Base-by-base conservation (phyloP, 306 rosid species). In the Fragaria nilgerrensis region DNA sequence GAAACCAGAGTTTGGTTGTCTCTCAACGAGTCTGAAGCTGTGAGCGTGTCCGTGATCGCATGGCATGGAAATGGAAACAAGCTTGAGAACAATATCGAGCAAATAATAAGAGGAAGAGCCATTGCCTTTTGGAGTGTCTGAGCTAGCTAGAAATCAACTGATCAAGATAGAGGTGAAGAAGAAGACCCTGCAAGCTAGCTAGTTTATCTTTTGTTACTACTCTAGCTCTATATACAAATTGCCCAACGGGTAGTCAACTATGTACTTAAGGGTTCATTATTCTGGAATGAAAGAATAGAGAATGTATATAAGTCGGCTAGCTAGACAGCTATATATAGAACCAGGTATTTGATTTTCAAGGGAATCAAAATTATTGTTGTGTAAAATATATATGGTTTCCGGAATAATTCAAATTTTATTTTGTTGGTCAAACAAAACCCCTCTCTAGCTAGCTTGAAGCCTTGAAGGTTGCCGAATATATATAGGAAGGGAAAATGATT, bases 1-100 rank as follows among this genome's bases (percentile, higher is more conserved):
- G 76, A 72, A 29, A 72, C 47, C 43, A 72, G 64, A 17, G 76
- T 72, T 72, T 72, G 49, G 76, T 52, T 52, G 17, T 23, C 63
- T 10, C 27, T 50, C 27, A 72, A 50, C 13, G 63, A 9, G 17
- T 72, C 63, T 34, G 41, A 22, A 34, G 64, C 44, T 19, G 63
- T 36, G 16, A 72, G 58, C 47, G 64, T 72, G 63, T 72, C 19
- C 32, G 56, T 34, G 41, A 64, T 37, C 19, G 76, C 76, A 5
- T 20, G 76, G 13, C 47, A 72, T 16, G 61, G 1, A 19, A 9
- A 36, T 53, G 65, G 74, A 47, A 70, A 43, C 14, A 70, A 25
- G 36, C n/a, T 22, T 25, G 37, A 22, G 53, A 70, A 47, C 14
- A 29, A n/a, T 70, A 70, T 15, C 20, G 9, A 70, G 74, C 11